Base-by-base conservation (phyloP, 768 basidiomycete genomes). In the Plicaturopsis crispa region DNA sequence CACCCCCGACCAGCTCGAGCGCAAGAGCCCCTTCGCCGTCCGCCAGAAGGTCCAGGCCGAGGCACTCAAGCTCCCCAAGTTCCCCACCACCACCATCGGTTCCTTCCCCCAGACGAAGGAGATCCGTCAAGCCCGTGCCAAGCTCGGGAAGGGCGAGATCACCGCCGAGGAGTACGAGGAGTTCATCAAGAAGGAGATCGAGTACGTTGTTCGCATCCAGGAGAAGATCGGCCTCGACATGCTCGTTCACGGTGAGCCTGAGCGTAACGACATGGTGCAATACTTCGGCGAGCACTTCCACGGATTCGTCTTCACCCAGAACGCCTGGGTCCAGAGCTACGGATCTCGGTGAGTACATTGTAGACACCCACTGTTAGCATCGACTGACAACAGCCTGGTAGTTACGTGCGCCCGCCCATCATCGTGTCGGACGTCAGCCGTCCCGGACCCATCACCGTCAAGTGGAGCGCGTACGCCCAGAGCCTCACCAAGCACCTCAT, bases 31-130 rank as follows among this genome's bases (percentile, higher is more conserved):
- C 48, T 99, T 98, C 76, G 67, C 84, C 31, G 67, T 70, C 41
- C 90, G 96, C 62, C 80, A 86, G 61, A 84, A 84, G 49, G 72
- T 86, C 37, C 96, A 99, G 68, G 78, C 82, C 60, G 80, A 84
- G 67, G 75, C 85, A 55, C 78, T 96, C 59, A 72, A 84, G 48
- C 76, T 99, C 18, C 96, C 96, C 62, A 88, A 82, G 64, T 99
- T 98, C 81, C 93, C 94, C 43, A 96, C 94, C 39, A 97, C 94
- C 40, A 96, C 94, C 48, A 97, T 98, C 51, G 93, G 92, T 45
- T 97, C 94, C 21, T 97, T 96, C 89, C 94, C 93, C 51, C 96
- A 99, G 84, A 99, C 96, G 56, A 97, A 94, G 67, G 93, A 98
- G 66, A 99, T 99, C 54, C 93, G 96, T 67, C 74, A 74, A 50